These are phyloP conservation scores for Miscanthus lutarioriparius DNA, from an alignment of 176 grass and related monocot species.

Conservation along the genomic window DNA sequence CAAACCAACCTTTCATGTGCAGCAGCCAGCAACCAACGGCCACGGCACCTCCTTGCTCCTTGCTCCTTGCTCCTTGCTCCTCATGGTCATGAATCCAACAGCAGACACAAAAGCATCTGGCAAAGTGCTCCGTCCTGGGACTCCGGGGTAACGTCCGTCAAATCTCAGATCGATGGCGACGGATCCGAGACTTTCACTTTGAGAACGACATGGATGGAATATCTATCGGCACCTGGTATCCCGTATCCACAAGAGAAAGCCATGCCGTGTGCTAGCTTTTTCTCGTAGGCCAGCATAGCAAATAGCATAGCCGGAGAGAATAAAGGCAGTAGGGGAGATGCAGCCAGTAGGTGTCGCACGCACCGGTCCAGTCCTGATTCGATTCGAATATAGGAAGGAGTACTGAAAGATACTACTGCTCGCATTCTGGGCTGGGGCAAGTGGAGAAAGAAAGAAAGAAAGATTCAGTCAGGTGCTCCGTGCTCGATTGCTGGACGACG, in stretches of 20 bases:
- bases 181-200: neutral
- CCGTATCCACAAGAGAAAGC: neutral
- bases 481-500: neutral
- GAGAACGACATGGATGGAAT: neutral
- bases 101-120: neutral
- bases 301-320: neutral
- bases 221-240: conserved; percentile 8
- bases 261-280: too few relatives aligned
- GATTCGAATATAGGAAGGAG: too few relatives aligned
- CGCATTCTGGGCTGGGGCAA: neutral
- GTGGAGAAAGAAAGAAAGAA: neutral
- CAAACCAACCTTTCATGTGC: neutral
- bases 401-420: too few relatives aligned
- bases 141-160: neutral
- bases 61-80: too few relatives aligned
- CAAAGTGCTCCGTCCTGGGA: neutral
- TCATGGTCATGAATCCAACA: neutral
- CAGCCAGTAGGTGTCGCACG: too few relatives aligned
- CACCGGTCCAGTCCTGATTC: too few relatives aligned
- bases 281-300: too few relatives aligned
- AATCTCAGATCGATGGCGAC: conserved; percentile 26
- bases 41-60: neutral
- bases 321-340: too few relatives aligned
- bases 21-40: neutral
- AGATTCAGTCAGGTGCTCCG: neutral